A percentile compares a stretch with the other conserved stretches of the same genome.
Evolutionary conservation across 208 protist genomes (phyloP).

Genomic region (Eutreptiella sp.): DNA sequence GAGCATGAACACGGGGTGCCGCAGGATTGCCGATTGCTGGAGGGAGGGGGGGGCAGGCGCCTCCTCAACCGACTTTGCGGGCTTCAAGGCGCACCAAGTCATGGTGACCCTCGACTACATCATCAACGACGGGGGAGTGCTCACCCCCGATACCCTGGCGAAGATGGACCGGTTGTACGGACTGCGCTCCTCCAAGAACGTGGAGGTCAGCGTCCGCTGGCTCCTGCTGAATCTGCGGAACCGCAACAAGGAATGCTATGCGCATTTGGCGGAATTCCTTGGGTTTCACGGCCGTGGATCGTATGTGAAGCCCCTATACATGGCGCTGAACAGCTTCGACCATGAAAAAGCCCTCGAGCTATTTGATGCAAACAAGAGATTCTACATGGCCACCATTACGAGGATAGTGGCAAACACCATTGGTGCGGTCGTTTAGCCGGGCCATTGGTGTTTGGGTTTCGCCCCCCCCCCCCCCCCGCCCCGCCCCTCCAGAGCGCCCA

Average conservation of each 20-base stretch:
- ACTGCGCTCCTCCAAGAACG: not conserved
- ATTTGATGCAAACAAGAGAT: no score
- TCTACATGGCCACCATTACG: no score
- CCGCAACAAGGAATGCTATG: not conserved
- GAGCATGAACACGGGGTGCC: not conserved
- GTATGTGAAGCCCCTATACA: no score
- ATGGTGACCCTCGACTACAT: not conserved
- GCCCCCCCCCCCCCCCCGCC: no score
- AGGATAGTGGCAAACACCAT: no score
- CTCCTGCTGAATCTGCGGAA: not conserved
- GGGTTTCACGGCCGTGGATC: no score
- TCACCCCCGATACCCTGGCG: not conserved
- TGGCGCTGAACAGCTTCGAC: no score
- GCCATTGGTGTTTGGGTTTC: no score
- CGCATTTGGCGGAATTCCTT: not conserved
- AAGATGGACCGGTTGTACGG: not conserved
- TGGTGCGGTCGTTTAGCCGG: no score
- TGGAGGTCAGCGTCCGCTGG: slow-evolving; percentile 3
- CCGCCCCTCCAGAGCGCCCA: no score
- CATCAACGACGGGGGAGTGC: not conserved
- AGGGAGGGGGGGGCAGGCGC: not conserved
- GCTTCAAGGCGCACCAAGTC: not conserved
- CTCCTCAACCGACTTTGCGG: not conserved
- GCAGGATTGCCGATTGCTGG: not conserved
- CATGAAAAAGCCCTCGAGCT: no score